A percentile compares a stretch with the other conserved stretches of the same genome.
These are phyloP conservation scores for Colletotrichum limetticola DNA, from an alignment of 2,329 filamentous ascomycete species.

Conservation along the genomic window DNA sequence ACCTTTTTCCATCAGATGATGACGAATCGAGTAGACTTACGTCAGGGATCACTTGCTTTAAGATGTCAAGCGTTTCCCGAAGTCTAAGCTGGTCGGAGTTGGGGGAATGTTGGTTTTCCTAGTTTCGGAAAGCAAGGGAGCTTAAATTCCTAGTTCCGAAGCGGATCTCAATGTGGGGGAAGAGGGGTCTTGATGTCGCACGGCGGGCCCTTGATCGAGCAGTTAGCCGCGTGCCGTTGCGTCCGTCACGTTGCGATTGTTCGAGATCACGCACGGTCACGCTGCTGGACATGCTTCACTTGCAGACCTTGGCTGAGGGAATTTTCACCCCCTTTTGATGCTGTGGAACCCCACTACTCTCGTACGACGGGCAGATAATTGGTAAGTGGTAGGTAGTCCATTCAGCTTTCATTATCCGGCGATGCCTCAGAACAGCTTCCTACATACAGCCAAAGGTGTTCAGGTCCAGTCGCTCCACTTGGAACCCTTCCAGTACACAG, in stretches of 20 bases:
- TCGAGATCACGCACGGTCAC: background rate
- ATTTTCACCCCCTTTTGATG: background rate
- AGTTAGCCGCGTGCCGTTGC: background rate
- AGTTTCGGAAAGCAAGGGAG: background rate
- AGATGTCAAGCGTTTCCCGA: background rate
- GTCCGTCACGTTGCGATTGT: background rate
- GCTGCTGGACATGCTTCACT: background rate
- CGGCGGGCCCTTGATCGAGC: background rate
- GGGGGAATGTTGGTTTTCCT: background rate
- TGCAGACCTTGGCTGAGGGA: background rate
- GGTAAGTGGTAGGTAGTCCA: background rate
- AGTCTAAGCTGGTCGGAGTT: background rate
- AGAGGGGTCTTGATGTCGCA: background rate
- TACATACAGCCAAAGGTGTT: background rate
- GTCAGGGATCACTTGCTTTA: background rate
- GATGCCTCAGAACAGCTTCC: background rate
- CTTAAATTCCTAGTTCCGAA: background rate
- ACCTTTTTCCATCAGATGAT: background rate
- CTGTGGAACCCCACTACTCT: background rate
- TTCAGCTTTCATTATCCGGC: background rate
- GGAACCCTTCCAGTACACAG: constrained; percentile 39
- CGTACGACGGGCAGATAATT: background rate
- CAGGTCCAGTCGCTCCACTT: constrained; percentile 43
- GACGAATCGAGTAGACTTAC: background rate
- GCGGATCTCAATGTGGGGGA: background rate